Conservation (phyloP, 202 grass and related monocot genomes). For the Eragrostis tef region DNA sequence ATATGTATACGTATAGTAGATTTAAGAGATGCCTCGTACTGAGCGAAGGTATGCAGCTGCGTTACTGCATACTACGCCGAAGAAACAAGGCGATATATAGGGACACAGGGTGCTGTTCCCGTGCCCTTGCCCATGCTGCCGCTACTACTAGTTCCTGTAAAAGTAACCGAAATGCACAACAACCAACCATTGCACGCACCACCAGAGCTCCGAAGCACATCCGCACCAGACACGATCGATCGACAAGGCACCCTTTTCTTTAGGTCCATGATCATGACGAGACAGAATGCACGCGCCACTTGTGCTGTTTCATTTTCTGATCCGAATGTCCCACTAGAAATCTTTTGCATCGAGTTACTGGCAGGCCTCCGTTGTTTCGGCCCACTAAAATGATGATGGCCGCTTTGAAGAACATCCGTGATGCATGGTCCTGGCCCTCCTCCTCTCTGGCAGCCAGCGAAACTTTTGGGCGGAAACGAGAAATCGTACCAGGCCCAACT, state of each 20-base stretch:
- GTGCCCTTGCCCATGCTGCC: too few relatives aligned
- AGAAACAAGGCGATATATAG: too few relatives aligned
- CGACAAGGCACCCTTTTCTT: neutral
- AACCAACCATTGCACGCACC: too few relatives aligned
- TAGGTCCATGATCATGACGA: neutral
- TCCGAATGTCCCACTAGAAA: neutral
- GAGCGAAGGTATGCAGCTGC: too few relatives aligned
- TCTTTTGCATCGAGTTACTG: neutral
- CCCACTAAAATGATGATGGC: conserved; percentile 21
- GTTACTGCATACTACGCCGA: too few relatives aligned
- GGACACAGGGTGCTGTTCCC: too few relatives aligned
- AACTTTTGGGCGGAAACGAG: neutral
- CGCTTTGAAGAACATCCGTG: neutral
- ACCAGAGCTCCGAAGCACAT: too few relatives aligned
- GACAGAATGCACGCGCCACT: neutral
- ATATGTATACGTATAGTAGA: too few relatives aligned
- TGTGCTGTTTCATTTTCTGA: too few relatives aligned
- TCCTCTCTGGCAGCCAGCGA: neutral
- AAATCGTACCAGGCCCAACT: neutral
- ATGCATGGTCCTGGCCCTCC: neutral
- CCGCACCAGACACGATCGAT: neutral
- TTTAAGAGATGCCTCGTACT: too few relatives aligned
- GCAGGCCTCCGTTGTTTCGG: conserved; percentile 4
- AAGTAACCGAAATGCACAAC: too few relatives aligned
- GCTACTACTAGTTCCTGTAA: too few relatives aligned